Conservation (phyloP, 768 basidiomycete species). For the Gloeophyllum trabeum region DNA sequence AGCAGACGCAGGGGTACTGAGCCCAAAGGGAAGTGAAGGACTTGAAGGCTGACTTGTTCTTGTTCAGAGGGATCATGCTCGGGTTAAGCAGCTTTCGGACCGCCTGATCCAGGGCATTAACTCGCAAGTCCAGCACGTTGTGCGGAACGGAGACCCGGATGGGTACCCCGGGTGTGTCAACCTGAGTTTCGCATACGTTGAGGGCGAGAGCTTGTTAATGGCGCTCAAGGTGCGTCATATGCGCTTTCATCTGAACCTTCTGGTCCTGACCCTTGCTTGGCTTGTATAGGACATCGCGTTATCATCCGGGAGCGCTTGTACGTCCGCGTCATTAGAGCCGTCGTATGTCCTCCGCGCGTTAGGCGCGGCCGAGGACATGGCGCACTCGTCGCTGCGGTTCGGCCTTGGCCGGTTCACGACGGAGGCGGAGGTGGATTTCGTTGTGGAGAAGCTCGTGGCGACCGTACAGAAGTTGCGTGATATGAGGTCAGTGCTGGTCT, state of each 20-base stretch:
- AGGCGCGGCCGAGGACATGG: conserved; percentile 98
- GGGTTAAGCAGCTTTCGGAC: conserved; percentile 64
- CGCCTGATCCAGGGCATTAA: conserved; percentile 77
- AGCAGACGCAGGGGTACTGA: conserved; percentile 91
- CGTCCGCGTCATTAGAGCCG: conserved; percentile 95
- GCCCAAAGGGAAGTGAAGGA: conserved; percentile 2
- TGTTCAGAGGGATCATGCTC: conserved; percentile 65
- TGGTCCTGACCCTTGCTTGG: neutral
- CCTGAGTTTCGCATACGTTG: conserved; percentile 91
- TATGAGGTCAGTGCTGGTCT: conserved; percentile 55
- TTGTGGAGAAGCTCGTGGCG: conserved; percentile 74
- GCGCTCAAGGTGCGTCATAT: conserved; percentile 67
- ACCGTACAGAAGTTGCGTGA: conserved; percentile 87
- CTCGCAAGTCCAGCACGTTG: conserved; percentile 76
- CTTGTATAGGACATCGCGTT: conserved; percentile 86
- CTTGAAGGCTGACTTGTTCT: conserved; percentile 17
- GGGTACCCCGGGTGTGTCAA: conserved; percentile 97
- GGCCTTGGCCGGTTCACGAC: conserved; percentile 98
- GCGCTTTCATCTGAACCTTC: neutral
- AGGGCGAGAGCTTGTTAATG: conserved; percentile 96
- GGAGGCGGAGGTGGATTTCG: conserved; percentile 92
- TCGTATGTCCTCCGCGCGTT: conserved; percentile 96
- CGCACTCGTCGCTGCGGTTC: conserved; percentile 94
- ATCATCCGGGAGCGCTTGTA: conserved; percentile 97
- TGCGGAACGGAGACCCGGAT: conserved; percentile 84